Percentiles rank a stretch among this genome's conserved stretches.
These are phyloP conservation scores for Colletotrichum sp. DNA, from an alignment of 2,329 filamentous ascomycete species.

Conservation along the genomic window DNA sequence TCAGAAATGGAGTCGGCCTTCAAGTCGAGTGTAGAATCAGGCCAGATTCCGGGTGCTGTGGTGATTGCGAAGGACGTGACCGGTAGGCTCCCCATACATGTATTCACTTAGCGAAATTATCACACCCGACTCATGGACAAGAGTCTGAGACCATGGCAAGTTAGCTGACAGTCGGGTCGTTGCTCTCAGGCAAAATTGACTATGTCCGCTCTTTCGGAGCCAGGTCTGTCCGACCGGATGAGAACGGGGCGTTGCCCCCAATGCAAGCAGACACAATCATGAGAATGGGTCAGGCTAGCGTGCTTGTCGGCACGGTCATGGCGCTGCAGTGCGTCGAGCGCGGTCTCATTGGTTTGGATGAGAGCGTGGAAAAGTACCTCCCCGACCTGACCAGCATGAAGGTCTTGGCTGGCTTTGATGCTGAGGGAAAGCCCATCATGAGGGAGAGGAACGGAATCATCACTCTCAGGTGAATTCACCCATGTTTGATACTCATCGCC, in stretches of 20 bases:
- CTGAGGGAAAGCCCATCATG: slow-evolving; percentile 39
- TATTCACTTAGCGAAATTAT: not conserved
- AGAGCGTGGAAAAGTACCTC: slow-evolving; percentile 46
- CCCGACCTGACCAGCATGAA: slow-evolving; percentile 54
- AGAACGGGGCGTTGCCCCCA: slow-evolving; percentile 34
- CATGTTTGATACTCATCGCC: not conserved
- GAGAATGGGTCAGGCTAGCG: slow-evolving; percentile 40
- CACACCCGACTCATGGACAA: not conserved
- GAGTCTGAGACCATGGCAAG: not conserved
- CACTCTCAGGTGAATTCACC: slow-evolving; percentile 38
- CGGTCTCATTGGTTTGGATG: slow-evolving; percentile 49
- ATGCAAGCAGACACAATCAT: slow-evolving; percentile 35
- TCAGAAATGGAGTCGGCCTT: not conserved
- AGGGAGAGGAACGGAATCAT: slow-evolving; percentile 39
- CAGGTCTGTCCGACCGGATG: not conserved
- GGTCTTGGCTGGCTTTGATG: slow-evolving; percentile 53
- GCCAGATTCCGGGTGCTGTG: not conserved
- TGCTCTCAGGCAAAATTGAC: slow-evolving; percentile 1
- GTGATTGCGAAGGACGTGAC: not conserved
- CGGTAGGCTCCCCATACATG: not conserved
- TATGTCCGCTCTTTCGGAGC: not conserved
- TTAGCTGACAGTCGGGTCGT: not conserved
- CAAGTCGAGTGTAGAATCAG: not conserved
- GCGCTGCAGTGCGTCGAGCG: slow-evolving; percentile 59
- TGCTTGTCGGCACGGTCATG: slow-evolving; percentile 55